Conservation (phyloP, 1,139 yeast species). For the Scheffersomyces segobiensis region DNA sequence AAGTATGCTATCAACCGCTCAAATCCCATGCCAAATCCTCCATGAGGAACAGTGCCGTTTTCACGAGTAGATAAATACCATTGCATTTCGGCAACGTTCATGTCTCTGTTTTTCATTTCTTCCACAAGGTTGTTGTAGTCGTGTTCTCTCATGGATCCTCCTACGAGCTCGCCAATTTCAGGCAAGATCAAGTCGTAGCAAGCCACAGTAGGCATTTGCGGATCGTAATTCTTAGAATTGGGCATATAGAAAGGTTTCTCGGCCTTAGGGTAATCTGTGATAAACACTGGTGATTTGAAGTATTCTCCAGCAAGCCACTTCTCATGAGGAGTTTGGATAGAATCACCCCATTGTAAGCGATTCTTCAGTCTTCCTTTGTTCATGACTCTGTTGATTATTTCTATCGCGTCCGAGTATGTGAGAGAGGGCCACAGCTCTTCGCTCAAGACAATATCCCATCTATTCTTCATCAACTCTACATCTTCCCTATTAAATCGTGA, state of each 20-base stretch:
- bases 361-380: conserved; percentile 27
- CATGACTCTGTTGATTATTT: conserved; percentile 39
- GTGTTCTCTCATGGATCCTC: conserved; percentile 92
- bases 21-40: conserved; percentile 96
- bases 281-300: conserved; percentile 77
- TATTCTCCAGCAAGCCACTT: conserved; percentile 79
- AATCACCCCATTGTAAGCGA: conserved; percentile 62
- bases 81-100: conserved; percentile 60
- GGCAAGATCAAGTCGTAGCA: conserved; percentile 90
- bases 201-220: conserved; percentile 64
- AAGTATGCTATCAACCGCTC: conserved; percentile 80
- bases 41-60: conserved; percentile 88
- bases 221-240: conserved; percentile 33
- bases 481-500: conserved; percentile 38
- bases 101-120: conserved; percentile 52
- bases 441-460: conserved; percentile 30
- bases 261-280: conserved; percentile 78
- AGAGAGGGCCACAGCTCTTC: conserved; percentile 64
- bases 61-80: conserved; percentile 81
- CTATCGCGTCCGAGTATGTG: conserved; percentile 75
- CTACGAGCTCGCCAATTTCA: conserved; percentile 92
- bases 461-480: conserved; percentile 16
- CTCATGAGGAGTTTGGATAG: conserved; percentile 83
- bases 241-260: conserved; percentile 94
- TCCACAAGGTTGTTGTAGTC: conserved; percentile 43